Percentiles rank a stretch among this genome's conserved stretches.
phyloP scores from a whole-genome alignment of 1,139 yeast species.

The Kodamaea alishanica region DNA sequence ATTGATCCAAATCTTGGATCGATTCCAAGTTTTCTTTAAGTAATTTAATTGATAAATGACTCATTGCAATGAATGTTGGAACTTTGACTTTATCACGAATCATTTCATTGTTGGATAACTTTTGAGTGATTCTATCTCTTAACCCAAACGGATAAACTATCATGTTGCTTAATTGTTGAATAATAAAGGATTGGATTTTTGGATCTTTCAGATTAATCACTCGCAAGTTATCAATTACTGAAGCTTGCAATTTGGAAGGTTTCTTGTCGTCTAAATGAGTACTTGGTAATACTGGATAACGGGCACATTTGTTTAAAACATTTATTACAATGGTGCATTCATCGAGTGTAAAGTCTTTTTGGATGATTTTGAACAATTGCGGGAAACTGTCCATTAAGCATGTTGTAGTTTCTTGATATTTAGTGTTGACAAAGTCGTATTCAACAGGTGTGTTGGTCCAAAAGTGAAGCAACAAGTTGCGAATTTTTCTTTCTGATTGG shows the following conservation, averaged over 20 bases:
- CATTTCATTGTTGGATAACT: slow-evolving; percentile 24
- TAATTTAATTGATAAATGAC: slow-evolving; percentile 47
- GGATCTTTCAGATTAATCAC: slow-evolving; percentile 30
- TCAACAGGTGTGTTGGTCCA: slow-evolving; percentile 63
- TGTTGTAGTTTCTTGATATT: slow-evolving; percentile 56
- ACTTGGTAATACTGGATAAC: slow-evolving; percentile 64
- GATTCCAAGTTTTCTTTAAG: slow-evolving; percentile 34
- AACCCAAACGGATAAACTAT: slow-evolving; percentile 58
- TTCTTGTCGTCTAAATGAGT: slow-evolving; percentile 40
- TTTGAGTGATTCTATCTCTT: slow-evolving; percentile 47
- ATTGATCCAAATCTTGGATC: slow-evolving; percentile 27
- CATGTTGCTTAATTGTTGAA: slow-evolving; percentile 53
- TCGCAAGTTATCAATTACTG: slow-evolving; percentile 45
- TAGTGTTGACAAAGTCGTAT: slow-evolving; percentile 52
- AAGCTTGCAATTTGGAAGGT: slow-evolving; percentile 54
- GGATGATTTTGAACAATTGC: slow-evolving; percentile 36
- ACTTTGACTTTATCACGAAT: slow-evolving; percentile 37
- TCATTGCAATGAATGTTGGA: slow-evolving; percentile 67
- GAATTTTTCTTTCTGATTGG: slow-evolving; percentile 19
- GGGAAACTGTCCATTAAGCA: slow-evolving; percentile 51
- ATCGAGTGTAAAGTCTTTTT: slow-evolving; percentile 22
- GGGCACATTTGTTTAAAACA: slow-evolving; percentile 55
- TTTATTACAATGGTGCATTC: slow-evolving; percentile 43
- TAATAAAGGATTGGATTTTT: slow-evolving; percentile 40
- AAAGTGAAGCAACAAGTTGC: slow-evolving; percentile 49